Base-by-base conservation (phyloP, 2,329 filamentous ascomycete genomes). In the Plectosphaerella sp. region DNA sequence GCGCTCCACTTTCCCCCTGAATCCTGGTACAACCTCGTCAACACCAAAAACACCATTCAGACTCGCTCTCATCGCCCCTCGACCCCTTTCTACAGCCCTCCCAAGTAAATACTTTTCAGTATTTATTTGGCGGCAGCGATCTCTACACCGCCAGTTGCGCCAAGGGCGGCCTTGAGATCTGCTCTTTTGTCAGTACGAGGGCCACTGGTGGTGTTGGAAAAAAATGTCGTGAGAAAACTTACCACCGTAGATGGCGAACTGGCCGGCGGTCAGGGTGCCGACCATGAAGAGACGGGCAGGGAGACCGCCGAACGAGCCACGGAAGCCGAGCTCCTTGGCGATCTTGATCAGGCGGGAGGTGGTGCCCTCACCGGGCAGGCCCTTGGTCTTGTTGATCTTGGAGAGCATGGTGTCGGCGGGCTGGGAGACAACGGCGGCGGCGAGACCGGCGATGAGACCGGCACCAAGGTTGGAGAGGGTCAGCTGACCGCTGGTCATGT, bases 371-470 rank as follows among this genome's bases (percentile, higher is more conserved):
- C 90, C 90, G 61, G 90, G 89, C 56, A 84, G 78, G 75, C 89
- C 90, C 80, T 90, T 86, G 76, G 88, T 90, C 88, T 94, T 94
- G 88, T 95, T 95, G 82, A 95, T 94, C 84, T 93, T 94, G 77
- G 83, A 88, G 59, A 95, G 86, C 90, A 95, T 95, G 69, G 90
- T 95, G 73, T 95, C 90, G 71, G 90, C 90, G 63, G 90, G 90
- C 79, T 95, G 90, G 58, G 90, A 95, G 70, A 95, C 82, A 64
- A 93, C 71, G 68, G 90, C 90, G 64, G 90, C 90, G 65, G 89
- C 90, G 77, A 95, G 91, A 88, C 90, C 72, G 58, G 72, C 72
- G 56, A 74, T 67, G 58, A 75, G 67, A 71, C 72, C 72, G 54
- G 72, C 72, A 62, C 71, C 72, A 82, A 95, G 80, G 84, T 95